Percentiles rank a stretch among this genome's conserved stretches.
Conservation (phyloP, 768 basidiomycete genomes). For the Lactifluus volemus region DNA sequence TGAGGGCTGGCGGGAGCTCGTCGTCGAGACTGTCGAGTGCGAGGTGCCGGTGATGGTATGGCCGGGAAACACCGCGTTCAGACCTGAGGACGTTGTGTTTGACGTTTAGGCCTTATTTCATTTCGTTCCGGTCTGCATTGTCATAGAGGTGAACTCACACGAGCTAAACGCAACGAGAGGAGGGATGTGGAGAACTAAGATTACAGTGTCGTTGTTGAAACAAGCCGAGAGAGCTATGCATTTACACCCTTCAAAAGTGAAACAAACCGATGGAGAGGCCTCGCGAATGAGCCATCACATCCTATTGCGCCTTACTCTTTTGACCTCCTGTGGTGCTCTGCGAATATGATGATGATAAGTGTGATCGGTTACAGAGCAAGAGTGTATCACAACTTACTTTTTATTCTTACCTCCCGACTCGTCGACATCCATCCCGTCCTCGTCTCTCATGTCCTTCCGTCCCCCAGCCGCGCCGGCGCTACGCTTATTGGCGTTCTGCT, state of each 20-base stretch:
- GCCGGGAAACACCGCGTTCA: constrained; percentile 85
- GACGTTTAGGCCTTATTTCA: constrained; percentile 38
- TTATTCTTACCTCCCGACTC: constrained; percentile 18
- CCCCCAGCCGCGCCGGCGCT: neutral
- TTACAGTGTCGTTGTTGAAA: neutral
- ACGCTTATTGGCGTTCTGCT: constrained; percentile 19
- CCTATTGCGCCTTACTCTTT: constrained; percentile 16
- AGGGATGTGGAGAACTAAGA: too few relatives aligned
- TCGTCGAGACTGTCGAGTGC: constrained; percentile 86
- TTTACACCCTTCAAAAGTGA: neutral
- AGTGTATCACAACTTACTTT: constrained; percentile 5
- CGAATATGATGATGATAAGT: neutral
- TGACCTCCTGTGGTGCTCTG: constrained; percentile 19
- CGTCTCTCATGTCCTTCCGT: constrained; percentile 15
- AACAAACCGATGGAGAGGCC: neutral
- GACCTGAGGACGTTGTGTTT: constrained; percentile 69
- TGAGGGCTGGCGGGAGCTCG: constrained; percentile 54
- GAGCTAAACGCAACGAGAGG: too few relatives aligned
- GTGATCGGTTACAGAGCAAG: neutral
- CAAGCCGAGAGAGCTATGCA: neutral
- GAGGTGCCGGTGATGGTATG: constrained; percentile 85
- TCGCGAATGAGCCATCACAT: constrained; percentile 3
- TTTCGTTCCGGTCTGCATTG: too few relatives aligned
- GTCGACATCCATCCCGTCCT: constrained; percentile 21
- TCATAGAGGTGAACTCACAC: too few relatives aligned